Conservation (phyloP, 129 eudicot genomes). For the Lactuca sativa region DNA sequence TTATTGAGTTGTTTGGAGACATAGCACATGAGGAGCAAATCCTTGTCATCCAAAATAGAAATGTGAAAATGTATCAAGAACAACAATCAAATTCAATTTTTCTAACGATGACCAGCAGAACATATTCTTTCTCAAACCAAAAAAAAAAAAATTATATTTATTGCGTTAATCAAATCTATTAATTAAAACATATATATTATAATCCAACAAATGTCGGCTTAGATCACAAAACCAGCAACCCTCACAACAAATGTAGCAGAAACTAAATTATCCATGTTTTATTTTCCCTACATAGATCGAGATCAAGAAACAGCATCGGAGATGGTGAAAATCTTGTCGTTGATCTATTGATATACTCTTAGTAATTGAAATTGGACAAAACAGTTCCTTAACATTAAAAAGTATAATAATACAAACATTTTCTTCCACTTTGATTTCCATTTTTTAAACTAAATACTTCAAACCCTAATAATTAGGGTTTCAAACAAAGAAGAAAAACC, state of each 20-base stretch:
- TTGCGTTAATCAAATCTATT: neutral
- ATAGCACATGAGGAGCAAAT: neutral
- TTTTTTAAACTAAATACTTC: constrained; percentile 18
- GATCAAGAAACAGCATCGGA: neutral
- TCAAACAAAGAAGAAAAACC: neutral
- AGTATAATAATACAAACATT: constrained; percentile 12
- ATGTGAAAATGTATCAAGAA: neutral
- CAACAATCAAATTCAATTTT: constrained; percentile 2
- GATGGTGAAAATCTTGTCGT: neutral
- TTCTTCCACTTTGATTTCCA: neutral
- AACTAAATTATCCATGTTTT: neutral
- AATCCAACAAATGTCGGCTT: neutral
- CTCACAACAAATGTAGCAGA: neutral
- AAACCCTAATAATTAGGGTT: constrained; percentile 34
- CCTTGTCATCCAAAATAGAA: neutral
- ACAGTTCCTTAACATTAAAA: neutral
- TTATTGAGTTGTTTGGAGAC: neutral
- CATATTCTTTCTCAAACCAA: neutral
- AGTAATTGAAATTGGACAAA: neutral
- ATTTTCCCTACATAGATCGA: neutral
- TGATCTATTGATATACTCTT: neutral
- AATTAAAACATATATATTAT: too few relatives aligned
- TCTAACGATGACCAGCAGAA: neutral
- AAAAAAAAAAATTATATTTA: neutral
- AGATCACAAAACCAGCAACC: neutral